These are phyloP conservation scores for Dictyostelium brefeldianum DNA, from an alignment of 78 protist genomes.

Conservation along the genomic window DNA sequence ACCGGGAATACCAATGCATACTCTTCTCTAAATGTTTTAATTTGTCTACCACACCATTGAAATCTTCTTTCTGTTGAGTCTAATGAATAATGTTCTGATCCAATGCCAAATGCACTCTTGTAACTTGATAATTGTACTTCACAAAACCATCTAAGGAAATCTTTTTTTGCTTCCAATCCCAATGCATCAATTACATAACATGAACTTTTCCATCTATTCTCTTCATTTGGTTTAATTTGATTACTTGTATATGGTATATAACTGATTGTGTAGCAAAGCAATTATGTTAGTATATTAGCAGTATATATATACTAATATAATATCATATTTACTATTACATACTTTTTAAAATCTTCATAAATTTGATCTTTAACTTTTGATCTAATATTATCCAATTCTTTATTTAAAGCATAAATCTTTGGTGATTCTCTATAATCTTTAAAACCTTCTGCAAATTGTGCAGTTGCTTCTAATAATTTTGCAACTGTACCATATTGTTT, in stretches of 20 bases:
- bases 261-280: background rate
- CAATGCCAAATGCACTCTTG: slow-evolving; percentile 36
- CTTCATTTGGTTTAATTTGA: slow-evolving; percentile 40
- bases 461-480: slow-evolving; percentile 61
- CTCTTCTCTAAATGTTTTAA: slow-evolving; percentile 34
- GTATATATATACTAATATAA: background rate
- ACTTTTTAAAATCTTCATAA: slow-evolving; percentile 62
- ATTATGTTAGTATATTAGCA: background rate
- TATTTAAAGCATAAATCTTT: slow-evolving; percentile 54
- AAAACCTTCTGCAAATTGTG: slow-evolving; percentile 64
- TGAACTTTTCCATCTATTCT: slow-evolving; percentile 74
- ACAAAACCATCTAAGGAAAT: slow-evolving; percentile 77
- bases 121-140: slow-evolving; percentile 48
- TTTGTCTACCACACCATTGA: slow-evolving; percentile 33
- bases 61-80: slow-evolving; percentile 67
- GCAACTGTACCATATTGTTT: slow-evolving; percentile 69
- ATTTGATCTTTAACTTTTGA: slow-evolving; percentile 55
- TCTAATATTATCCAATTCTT: slow-evolving; percentile 69
- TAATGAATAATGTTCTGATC: slow-evolving; percentile 35
- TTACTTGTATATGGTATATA: slow-evolving; percentile 58
- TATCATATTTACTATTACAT: background rate
- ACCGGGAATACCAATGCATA: slow-evolving; percentile 72
- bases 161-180: slow-evolving; percentile 45
- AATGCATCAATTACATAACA: slow-evolving; percentile 79
- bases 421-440: slow-evolving; percentile 75